A percentile compares a stretch with the other conserved stretches of the same genome.
Evolutionary conservation across 345 rosid species (phyloP).

Genomic region (Pistacia atlantica): DNA sequence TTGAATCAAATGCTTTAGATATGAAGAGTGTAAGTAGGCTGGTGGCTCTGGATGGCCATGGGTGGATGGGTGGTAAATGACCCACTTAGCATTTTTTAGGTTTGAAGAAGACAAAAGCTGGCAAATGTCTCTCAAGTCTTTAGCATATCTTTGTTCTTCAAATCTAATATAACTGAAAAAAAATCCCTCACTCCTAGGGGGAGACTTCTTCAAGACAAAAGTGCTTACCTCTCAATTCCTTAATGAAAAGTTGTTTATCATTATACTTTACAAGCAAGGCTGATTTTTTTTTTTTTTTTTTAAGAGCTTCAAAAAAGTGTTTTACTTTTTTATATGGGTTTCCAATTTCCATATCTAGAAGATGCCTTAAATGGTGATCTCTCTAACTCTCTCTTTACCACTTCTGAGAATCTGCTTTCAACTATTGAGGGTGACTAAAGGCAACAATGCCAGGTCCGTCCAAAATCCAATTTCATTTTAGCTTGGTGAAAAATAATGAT

Average conservation of each 20-base stretch:
- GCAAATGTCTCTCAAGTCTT: conserved; percentile 22
- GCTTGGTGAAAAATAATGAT: conserved; percentile 22
- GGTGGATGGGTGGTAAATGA: conserved; percentile 15
- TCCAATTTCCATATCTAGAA: conserved; percentile 49
- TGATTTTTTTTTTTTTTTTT: conserved; percentile 2
- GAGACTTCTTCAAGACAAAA: conserved; percentile 62
- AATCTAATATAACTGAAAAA: conserved; percentile 14
- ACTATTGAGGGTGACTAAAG: conserved; percentile 49
- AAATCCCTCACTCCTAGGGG: conserved; percentile 40
- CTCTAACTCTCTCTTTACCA: conserved; percentile 11
- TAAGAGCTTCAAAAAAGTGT: conserved; percentile 30
- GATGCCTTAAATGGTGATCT: conserved; percentile 42
- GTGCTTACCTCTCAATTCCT: conserved; percentile 41
- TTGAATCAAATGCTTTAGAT: conserved; percentile 11
- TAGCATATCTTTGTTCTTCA: conserved; percentile 31
- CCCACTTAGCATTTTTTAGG: conserved; percentile 27
- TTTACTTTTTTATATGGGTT: conserved; percentile 37
- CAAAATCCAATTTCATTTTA: conserved; percentile 18
- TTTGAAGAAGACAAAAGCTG: conserved; percentile 41
- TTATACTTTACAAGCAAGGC: conserved; percentile 40
- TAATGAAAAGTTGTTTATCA: conserved; percentile 49
- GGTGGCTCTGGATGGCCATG: neutral
- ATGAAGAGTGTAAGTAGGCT: conserved; percentile 5
- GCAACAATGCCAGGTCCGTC: conserved; percentile 32
- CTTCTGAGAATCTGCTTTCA: conserved; percentile 45